Base-by-base conservation (phyloP, 345 rosid genomes). In the Eucalyptus melliodora region DNA sequence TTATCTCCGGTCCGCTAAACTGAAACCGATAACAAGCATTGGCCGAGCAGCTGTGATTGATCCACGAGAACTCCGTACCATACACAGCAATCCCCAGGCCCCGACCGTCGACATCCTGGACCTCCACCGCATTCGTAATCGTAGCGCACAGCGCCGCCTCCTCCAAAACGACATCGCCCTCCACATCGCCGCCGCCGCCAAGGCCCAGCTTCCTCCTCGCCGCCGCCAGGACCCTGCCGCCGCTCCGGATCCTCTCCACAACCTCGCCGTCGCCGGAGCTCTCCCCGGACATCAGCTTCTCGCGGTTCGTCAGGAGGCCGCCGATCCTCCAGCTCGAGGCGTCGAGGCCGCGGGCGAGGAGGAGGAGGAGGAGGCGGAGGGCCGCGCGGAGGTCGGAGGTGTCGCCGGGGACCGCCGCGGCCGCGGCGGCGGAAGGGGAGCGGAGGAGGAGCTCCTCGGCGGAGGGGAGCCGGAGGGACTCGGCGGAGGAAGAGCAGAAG, bases 21-120 rank as follows among this genome's bases (percentile, higher is more conserved):
- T 88, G 15, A 89, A 95, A 96, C n/a, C 98, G 90, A 90, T 96
- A 97, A 83, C 95, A 96, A 88, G 98, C 92, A 89, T 96, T 96
- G 14, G 99, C 97, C 87, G 99, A 95, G 86, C 99, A 97, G 67
- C 96, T 94, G 91, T 97, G 98, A 89, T 97, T 97, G 91, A 97
- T 95, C 99, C 97, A 97, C 11, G 99, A 97, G 94, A 96, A 97
- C 50, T 56, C 50, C 6, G 90, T 27, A 26, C 91, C 96, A 86
- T 95, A 96, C 26, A 97, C 93, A 11, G 96, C 97, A 60, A 94
- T 92, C 80, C 99, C 99, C 24, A 96, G 59, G 86, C 89, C 81
- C 16, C 92, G 93, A 42, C 98, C 97, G 9, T 40, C 89, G 30
- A 62, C 86, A 92, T 97, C 98, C 86, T 91, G 95, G 69, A 97